Percentiles rank a stretch among this genome's conserved stretches.
These are phyloP conservation scores for Gymnopilus dilepis DNA, from an alignment of 768 basidiomycete species.

Conservation along the genomic window DNA sequence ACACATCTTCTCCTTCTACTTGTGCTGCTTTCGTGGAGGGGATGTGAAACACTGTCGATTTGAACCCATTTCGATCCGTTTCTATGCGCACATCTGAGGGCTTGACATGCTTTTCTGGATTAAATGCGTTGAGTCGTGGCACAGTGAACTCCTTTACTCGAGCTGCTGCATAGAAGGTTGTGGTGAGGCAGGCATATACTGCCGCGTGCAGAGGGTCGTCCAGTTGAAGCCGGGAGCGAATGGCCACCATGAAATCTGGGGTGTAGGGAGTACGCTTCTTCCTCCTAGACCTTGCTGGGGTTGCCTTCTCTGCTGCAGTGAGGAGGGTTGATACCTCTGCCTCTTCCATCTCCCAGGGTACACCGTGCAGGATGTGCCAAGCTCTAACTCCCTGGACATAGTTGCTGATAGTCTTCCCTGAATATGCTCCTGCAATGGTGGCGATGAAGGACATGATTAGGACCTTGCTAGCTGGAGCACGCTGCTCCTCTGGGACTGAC, in stretches of 20 bases:
- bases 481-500: constrained; percentile 30
- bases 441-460: constrained; percentile 30
- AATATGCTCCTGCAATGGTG: constrained; percentile 31
- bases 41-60: constrained; percentile 23
- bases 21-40: constrained; percentile 9
- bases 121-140: constrained; percentile 34
- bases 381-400: constrained; percentile 36
- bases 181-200: constrained; percentile 42
- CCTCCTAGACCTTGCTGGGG: constrained; percentile 35
- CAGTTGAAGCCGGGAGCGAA: constrained; percentile 31
- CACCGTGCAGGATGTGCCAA: constrained; percentile 43
- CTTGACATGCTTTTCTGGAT: constrained; percentile 34
- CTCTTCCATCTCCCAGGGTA: constrained; percentile 14
- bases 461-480: constrained; percentile 23
- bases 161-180: constrained; percentile 39
- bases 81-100: constrained; percentile 21
- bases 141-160: constrained; percentile 45
- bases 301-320: constrained; percentile 30
- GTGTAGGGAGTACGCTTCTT: constrained; percentile 38
- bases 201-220: constrained; percentile 38
- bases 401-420: constrained; percentile 33
- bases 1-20: constrained; percentile 28
- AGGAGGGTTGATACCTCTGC: constrained; percentile 34
- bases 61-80: not conserved
- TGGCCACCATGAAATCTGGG: constrained; percentile 22